These are phyloP conservation scores for Thalassiosira livingstoniorum DNA, from an alignment of 352 stramenopile species.

Conservation along the genomic window DNA sequence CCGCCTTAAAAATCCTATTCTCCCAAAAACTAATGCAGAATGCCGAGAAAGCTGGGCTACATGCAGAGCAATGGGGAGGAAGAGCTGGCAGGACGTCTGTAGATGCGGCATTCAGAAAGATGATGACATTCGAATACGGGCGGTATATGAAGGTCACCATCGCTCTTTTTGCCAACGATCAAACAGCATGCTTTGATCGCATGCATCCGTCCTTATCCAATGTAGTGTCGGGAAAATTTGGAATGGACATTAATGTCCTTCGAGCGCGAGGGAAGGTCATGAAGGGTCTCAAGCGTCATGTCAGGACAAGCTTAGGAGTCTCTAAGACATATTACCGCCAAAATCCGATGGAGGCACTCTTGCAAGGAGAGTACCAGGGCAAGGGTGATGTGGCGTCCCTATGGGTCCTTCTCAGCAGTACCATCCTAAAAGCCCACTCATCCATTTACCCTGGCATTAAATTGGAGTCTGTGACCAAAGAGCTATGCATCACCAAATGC, in stretches of 20 bases:
- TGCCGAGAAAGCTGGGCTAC: background rate
- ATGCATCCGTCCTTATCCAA: slow-evolving; percentile 3
- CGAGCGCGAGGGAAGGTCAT: background rate
- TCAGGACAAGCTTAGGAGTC: background rate
- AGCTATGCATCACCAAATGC: background rate
- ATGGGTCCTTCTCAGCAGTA: background rate
- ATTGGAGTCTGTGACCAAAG: background rate
- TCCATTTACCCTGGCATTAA: background rate
- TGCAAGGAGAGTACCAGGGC: slow-evolving; percentile 12
- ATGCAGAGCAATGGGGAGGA: background rate
- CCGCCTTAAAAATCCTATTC: slow-evolving; percentile 10
- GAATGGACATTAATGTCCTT: background rate
- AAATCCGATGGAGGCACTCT: background rate
- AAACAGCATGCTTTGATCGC: slow-evolving; percentile 3
- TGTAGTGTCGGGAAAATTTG: background rate
- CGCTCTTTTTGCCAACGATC: slow-evolving; percentile 7
- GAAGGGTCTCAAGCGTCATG: background rate
- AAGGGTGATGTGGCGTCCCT: slow-evolving; percentile 10
- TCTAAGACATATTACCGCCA: slow-evolving; percentile 1
- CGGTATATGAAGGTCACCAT: slow-evolving; percentile 31
- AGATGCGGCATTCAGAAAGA: background rate
- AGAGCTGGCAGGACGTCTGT: background rate
- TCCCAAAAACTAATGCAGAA: background rate
- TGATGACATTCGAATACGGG: slow-evolving; percentile 31
- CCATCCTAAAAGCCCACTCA: background rate